These are phyloP conservation scores for Rhododendron ferrugineum DNA, from an alignment of 148 eudicot species.

Conservation along the genomic window DNA sequence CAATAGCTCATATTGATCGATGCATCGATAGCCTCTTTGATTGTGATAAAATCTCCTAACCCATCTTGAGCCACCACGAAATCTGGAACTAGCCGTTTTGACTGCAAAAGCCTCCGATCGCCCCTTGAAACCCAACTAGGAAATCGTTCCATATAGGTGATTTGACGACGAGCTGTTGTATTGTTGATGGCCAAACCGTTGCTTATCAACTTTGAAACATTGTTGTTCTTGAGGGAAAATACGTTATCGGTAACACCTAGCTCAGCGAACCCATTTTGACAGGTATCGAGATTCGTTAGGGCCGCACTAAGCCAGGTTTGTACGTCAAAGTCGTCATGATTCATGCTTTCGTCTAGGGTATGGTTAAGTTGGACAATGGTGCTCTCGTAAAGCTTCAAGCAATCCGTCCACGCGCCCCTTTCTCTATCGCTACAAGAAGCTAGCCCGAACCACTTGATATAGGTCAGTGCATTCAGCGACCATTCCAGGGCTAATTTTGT, in stretches of 20 bases:
- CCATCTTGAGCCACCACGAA: slow-evolving; percentile 5
- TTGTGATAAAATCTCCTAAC: not conserved
- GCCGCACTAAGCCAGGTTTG: slow-evolving; percentile 79
- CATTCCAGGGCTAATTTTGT: not conserved
- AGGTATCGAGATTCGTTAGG: slow-evolving; percentile 50
- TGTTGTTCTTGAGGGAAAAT: not conserved
- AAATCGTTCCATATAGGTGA: not conserved
- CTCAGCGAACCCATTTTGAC: slow-evolving; percentile 47
- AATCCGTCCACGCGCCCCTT: not conserved
- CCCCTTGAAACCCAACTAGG: not conserved
- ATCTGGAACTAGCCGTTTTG: not conserved
- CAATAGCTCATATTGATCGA: not conserved
- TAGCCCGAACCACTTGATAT: not conserved
- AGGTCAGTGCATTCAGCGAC: not conserved
- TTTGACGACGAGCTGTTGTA: not conserved
- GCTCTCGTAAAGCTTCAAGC: not conserved
- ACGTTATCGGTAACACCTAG: slow-evolving; percentile 23
- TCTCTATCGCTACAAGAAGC: not conserved
- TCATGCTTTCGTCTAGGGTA: slow-evolving; percentile 20
- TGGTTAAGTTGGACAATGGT: not conserved
- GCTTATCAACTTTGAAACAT: not conserved
- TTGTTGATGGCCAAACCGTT: not conserved
- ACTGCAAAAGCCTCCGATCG: not conserved
- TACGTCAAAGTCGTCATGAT: slow-evolving; percentile 26
- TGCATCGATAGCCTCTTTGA: not conserved